Conservation (phyloP, 805 yeast genomes). For the Brettanomyces sp. region DNA sequence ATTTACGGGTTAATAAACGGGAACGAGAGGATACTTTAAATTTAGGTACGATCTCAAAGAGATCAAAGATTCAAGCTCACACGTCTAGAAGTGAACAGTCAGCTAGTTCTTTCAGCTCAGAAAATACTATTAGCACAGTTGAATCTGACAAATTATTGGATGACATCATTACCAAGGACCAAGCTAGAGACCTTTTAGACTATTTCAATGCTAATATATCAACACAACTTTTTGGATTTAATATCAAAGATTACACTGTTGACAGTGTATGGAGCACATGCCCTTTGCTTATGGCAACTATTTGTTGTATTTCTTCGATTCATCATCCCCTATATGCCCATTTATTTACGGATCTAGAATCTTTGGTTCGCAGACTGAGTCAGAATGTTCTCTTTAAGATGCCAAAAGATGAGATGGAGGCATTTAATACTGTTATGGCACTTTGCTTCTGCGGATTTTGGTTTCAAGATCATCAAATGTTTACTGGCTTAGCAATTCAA, state of each 20-base stretch:
- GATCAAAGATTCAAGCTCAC: not conserved
- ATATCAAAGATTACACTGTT: conserved; percentile 38
- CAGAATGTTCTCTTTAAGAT: conserved; percentile 25
- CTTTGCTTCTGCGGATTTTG: conserved; percentile 60
- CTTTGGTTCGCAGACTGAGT: conserved; percentile 20
- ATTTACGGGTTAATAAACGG: not conserved
- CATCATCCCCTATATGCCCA: conserved; percentile 37
- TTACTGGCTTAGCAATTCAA: conserved; percentile 60
- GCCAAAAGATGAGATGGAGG: conserved; percentile 35
- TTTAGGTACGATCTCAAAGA: not conserved
- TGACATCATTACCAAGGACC: conserved; percentile 12
- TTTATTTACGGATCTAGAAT: conserved; percentile 19
- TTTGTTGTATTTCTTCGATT: conserved; percentile 53
- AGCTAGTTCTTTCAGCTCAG: not conserved
- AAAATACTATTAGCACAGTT: not conserved
- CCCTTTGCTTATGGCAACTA: conserved; percentile 49
- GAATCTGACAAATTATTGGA: conserved; percentile 6
- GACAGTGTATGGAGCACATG: conserved; percentile 44
- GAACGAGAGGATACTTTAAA: too few species aligned
- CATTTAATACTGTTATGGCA: conserved; percentile 53
- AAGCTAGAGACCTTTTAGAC: conserved; percentile 38
- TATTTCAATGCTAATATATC: conserved; percentile 48
- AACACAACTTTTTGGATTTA: conserved; percentile 61
- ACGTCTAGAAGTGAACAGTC: not conserved
- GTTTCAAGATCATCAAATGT: conserved; percentile 56